These are phyloP conservation scores for Dittrichia graveolens DNA, from an alignment of 129 eudicot genomes.

Conservation along the genomic window DNA sequence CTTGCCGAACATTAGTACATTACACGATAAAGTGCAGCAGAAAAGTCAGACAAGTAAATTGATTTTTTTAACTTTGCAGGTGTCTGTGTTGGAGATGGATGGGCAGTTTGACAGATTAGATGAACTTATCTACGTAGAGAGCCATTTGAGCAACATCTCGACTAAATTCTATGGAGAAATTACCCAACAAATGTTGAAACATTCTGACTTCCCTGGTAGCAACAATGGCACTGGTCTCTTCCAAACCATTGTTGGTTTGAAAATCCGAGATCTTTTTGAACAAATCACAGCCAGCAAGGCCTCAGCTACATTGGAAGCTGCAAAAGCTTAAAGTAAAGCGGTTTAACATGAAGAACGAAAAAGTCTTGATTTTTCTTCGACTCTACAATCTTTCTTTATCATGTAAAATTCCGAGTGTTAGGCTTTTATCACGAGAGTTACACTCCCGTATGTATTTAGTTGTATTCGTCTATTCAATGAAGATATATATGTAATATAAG, in stretches of 20 bases:
- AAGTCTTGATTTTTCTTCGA: conserved; percentile 20
- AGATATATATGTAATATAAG: conserved; percentile 53
- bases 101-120: conserved; percentile 97
- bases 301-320: conserved; percentile 62
- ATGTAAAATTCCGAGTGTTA: conserved; percentile 45
- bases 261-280: conserved; percentile 90
- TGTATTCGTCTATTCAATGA: conserved; percentile 37
- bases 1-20: too few species aligned
- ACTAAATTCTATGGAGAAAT: conserved; percentile 96
- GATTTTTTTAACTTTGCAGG: conserved; percentile 51
- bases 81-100: conserved; percentile 96
- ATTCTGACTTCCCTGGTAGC: conserved; percentile 91
- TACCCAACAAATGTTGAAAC: conserved; percentile 95
- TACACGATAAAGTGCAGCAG: too few species aligned
- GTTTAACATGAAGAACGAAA: conserved; percentile 11
- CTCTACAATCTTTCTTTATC: conserved; percentile 31
- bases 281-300: conserved; percentile 64
- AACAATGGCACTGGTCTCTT: conserved; percentile 97
- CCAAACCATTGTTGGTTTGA: conserved; percentile 89
- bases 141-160: conserved; percentile 95
- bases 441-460: conserved; percentile 58
- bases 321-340: conserved; percentile 60
- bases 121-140: conserved; percentile 88
- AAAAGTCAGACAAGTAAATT: too few species aligned
- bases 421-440: conserved; percentile 40